phyloP scores from a whole-genome alignment of 225 moss, liverwort and hornwort species.

The Antitrichia curtipendula region DNA sequence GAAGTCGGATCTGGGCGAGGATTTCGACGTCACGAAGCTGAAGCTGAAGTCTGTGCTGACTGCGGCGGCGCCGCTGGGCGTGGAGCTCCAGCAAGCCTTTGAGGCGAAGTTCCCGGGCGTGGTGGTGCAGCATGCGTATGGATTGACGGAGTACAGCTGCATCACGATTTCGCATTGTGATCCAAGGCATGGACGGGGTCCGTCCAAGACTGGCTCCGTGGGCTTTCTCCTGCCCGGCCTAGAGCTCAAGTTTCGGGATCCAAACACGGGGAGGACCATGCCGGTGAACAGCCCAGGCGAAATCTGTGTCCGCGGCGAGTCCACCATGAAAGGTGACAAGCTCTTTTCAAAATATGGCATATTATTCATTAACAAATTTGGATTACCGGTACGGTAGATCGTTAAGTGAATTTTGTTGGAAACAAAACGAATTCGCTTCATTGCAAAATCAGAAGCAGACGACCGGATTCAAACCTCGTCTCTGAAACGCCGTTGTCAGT shows the following conservation, averaged over 20 bases:
- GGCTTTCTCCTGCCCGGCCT: constrained; percentile 68
- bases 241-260: constrained; percentile 57
- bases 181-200: constrained; percentile 3
- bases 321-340: constrained; percentile 53
- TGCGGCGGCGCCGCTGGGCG: constrained; percentile 73
- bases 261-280: constrained; percentile 17
- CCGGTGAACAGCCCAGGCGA: constrained; percentile 52
- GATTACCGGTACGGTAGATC: background rate
- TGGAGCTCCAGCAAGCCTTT: constrained; percentile 62
- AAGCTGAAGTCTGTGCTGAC: constrained; percentile 55
- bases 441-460: background rate
- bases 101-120: constrained; percentile 71
- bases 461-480: background rate
- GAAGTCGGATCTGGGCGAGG: constrained; percentile 43
- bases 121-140: constrained; percentile 69
- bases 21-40: constrained; percentile 44
- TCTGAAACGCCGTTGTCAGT: background rate
- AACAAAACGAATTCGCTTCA: background rate
- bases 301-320: constrained; percentile 53
- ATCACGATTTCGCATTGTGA: constrained; percentile 57
- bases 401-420: background rate
- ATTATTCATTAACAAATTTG: too few relatives aligned
- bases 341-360: background rate
- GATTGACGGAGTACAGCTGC: constrained; percentile 89
- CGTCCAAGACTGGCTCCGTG: constrained; percentile 70